These are phyloP conservation scores for Debaryomyces prosopidis DNA, from an alignment of 805 yeast species.

Conservation along the genomic window DNA sequence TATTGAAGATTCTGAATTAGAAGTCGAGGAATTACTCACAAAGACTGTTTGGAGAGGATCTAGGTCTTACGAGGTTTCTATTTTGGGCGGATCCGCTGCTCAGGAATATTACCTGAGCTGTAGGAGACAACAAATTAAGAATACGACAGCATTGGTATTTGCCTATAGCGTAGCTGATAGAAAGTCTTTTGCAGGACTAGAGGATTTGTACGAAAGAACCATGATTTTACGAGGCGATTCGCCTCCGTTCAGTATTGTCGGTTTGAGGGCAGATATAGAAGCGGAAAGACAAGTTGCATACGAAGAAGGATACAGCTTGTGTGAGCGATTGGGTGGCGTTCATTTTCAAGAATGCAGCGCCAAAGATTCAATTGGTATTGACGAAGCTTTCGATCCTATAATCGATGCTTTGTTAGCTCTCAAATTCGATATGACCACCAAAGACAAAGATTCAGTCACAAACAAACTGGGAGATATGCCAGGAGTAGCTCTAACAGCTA, in stretches of 20 bases:
- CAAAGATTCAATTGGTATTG: conserved; percentile 16
- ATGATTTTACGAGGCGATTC: conserved; percentile 17
- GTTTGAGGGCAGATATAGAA: conserved; percentile 27
- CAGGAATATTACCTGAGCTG: conserved; percentile 27
- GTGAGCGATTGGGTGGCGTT: conserved; percentile 25
- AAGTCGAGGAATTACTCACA: conserved; percentile 26
- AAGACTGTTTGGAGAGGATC: conserved; percentile 13
- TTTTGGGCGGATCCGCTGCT: conserved; percentile 29
- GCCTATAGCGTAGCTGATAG: conserved; percentile 28
- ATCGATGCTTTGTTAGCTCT: conserved; percentile 6
- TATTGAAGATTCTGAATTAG: conserved; percentile 17
- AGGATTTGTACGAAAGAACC: conserved; percentile 27
- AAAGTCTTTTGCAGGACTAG: conserved; percentile 27
- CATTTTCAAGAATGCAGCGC: conserved; percentile 30
- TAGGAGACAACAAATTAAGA: conserved; percentile 26
- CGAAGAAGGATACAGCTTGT: conserved; percentile 30
- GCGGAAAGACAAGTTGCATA: conserved; percentile 26
- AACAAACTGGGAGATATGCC: not conserved
- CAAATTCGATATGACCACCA: not conserved
- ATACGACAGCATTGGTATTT: conserved; percentile 30
- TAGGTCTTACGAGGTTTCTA: conserved; percentile 26
- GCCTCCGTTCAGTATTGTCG: conserved; percentile 34
- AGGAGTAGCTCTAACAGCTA: not conserved
- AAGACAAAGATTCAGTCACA: not conserved
- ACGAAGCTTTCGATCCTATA: conserved; percentile 30